Base-by-base conservation (phyloP, 306 rosid species). In the Bauhinia variegata region DNA sequence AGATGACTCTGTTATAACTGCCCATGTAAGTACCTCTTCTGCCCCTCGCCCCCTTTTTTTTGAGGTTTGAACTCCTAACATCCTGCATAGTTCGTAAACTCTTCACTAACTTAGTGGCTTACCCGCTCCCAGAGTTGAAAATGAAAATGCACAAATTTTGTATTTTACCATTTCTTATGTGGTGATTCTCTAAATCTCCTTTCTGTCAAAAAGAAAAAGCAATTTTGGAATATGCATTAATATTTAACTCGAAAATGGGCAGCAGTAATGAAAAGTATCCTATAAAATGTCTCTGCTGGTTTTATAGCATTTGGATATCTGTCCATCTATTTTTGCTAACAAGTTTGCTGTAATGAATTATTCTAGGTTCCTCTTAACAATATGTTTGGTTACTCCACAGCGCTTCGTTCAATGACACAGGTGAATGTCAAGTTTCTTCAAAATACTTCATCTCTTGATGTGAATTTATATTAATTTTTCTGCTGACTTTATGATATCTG, bases 391-490 rank as follows among this genome's bases (percentile, higher is more conserved):
- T 93, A 93, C 79, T 93, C 98, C 8, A 89, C 98, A 3, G 54
- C 98, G 28, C 88, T 89, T 36, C 91, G 96, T 34, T 93, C 98
- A 3, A 93, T 93, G 96, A 93, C 98, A 72, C 99, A 90, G 90
- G 97, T 90, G 69, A 77, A 39, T 37, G 2, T 7, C 2, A 68
- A 33, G 51, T 50, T 31, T 12, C 34, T 30, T 9, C 3, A 5
- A 44, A 56, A 47, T 32, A n/a, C 60, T 62, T 57, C 47, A 6
- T 52, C 31, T 18, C n/a, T n/a, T n/a, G 3, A 10, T 70, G 11
- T 28, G 32, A 17, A 6, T 59, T 57, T 30, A 53, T n/a, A n/a
- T n/a, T n/a, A n/a, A n/a, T n/a, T n/a, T n/a, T 47, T 11, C 46
- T 46, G 10, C 34, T 33, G 15, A 5, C 66, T 10, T 48, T 62